phyloP scores from a whole-genome alignment of 768 basidiomycete species.

The Tremella fuciformis region DNA sequence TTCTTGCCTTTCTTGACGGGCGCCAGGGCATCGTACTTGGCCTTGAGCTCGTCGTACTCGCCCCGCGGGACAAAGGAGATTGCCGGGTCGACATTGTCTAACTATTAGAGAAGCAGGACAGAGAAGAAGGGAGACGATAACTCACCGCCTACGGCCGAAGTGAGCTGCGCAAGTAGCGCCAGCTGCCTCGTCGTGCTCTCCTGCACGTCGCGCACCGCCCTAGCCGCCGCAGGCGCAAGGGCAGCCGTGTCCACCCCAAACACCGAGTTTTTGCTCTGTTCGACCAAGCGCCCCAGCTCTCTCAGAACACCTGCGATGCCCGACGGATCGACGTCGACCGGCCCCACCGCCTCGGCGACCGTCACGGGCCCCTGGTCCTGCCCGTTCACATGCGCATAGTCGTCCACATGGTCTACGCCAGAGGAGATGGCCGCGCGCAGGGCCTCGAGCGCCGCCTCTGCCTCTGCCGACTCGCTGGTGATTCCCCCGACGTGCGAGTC shows the following conservation, averaged over 20 bases:
- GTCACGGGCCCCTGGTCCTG: not conserved
- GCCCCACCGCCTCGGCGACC: not conserved
- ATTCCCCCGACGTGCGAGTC: conserved; percentile 9
- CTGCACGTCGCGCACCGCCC: conserved; percentile 3
- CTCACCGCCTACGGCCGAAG: conserved; percentile 7
- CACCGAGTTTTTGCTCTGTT: too few species aligned
- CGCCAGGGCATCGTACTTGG: conserved; percentile 28
- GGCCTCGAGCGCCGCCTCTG: conserved; percentile 34
- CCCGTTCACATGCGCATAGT: not conserved
- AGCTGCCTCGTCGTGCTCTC: conserved; percentile 23
- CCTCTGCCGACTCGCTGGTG: conserved; percentile 10
- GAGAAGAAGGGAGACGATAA: not conserved
- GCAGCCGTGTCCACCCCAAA: too few species aligned
- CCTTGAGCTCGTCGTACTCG: conserved; percentile 36
- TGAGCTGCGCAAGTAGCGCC: conserved; percentile 24
- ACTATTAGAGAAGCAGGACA: not conserved
- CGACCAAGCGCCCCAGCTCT: too few species aligned
- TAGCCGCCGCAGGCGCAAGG: too few species aligned
- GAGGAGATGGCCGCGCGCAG: conserved; percentile 30
- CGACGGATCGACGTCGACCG: too few species aligned
- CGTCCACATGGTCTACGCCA: conserved; percentile 3
- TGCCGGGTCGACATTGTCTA: conserved; percentile 16
- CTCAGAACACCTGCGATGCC: too few species aligned
- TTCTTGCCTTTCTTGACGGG: conserved; percentile 7
- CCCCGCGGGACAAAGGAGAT: conserved; percentile 19